Evolutionary conservation across 2,329 filamentous ascomycete species (phyloP).

Genomic region (Chrysosphaeria jannelii): DNA sequence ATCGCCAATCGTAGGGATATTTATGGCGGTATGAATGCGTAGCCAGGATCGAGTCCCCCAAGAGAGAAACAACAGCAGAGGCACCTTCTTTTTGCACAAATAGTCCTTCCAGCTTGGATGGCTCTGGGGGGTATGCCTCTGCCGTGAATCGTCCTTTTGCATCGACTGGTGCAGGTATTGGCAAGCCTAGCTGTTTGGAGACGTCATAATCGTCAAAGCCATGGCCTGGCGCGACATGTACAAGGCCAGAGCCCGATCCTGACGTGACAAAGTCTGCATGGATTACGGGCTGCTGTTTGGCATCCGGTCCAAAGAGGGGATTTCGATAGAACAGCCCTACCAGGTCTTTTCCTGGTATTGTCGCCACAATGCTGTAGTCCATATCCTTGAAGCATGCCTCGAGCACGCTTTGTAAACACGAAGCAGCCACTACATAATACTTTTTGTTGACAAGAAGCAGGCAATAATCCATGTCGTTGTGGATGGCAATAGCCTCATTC

Average conservation of each 20-base stretch:
- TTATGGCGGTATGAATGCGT: conserved; percentile 57
- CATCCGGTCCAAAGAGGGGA: conserved; percentile 27
- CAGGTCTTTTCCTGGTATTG: conserved; percentile 39
- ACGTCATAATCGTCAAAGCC: conserved; percentile 88
- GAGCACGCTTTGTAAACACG: conserved; percentile 28
- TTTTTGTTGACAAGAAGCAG: too few relatives aligned
- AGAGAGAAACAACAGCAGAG: conserved; percentile 29
- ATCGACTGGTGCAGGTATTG: conserved; percentile 56
- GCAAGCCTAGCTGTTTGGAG: conserved; percentile 38
- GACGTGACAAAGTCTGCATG: conserved; percentile 71
- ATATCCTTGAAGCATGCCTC: too few relatives aligned
- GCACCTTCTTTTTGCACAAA: conserved; percentile 17
- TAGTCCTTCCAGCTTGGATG: conserved; percentile 33
- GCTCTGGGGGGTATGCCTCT: conserved; percentile 44
- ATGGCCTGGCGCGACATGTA: conserved; percentile 81
- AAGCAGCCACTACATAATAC: conserved; percentile 46
- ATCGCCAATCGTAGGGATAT: conserved; percentile 94
- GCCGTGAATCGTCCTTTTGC: conserved; percentile 53
- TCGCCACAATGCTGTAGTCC: conserved; percentile 38
- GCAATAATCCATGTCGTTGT: conserved; percentile 41
- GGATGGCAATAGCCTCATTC: conserved; percentile 67
- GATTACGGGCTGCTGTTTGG: conserved; percentile 36
- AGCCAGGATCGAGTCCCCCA: conserved; percentile 28
- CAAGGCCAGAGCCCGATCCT: conserved; percentile 77
- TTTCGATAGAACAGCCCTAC: conserved; percentile 37